phyloP scores from a whole-genome alignment of 2,329 filamentous ascomycete genomes.

The Ceratocystis albifundus region DNA sequence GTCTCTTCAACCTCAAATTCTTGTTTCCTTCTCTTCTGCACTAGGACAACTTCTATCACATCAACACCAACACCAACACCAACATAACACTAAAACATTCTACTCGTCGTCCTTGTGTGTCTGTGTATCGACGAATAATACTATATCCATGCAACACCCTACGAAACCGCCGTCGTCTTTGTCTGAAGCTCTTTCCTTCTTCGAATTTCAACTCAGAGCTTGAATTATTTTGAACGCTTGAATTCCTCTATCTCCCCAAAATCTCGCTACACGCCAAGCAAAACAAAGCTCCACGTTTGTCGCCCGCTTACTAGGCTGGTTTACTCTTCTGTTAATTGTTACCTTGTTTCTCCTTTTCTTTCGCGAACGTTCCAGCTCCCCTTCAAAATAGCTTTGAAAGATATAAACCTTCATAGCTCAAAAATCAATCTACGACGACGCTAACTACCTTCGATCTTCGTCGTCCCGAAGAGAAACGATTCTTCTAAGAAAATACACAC shows the following conservation, averaged over 20 bases:
- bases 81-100: neutral
- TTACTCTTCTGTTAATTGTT: too few species aligned
- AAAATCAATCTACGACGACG: too few species aligned
- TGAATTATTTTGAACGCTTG: neutral
- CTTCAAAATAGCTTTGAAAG: too few species aligned
- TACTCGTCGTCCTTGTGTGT: neutral
- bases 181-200: neutral
- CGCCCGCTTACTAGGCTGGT: too few species aligned
- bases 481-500: neutral
- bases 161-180: neutral
- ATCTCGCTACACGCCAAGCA: too few species aligned
- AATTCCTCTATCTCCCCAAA: neutral
- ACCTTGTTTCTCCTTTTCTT: too few species aligned
- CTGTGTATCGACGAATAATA: neutral
- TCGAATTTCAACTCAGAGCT: neutral
- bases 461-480: too few species aligned
- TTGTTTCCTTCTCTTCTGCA: neutral
- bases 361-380: too few species aligned
- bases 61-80: neutral
- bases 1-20: neutral
- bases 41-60: too few species aligned
- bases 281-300: too few species aligned
- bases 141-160: neutral
- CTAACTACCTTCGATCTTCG: too few species aligned
- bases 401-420: too few species aligned